Percentiles rank a stretch among this genome's conserved stretches.
Evolutionary conservation across 176 grass and related monocot genomes (phyloP).

Genomic region (Bolboschoenus planiculmis): DNA sequence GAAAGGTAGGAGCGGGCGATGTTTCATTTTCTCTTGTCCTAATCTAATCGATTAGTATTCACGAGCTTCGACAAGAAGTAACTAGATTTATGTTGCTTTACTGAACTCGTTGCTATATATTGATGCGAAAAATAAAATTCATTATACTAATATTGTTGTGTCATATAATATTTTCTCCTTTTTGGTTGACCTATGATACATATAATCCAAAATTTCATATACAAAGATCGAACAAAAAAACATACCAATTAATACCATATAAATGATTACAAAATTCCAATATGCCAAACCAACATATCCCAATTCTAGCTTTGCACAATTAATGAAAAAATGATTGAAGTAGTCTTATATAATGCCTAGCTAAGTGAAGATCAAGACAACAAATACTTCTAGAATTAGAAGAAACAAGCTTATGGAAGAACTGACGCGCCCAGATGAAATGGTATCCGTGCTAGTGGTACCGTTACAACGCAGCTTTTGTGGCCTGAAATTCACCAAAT

Average conservation of each 20-base stretch:
- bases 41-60: too few relatives aligned
- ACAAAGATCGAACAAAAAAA: background rate
- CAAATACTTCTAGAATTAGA: background rate
- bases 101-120: too few relatives aligned
- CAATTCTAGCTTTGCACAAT: too few relatives aligned
- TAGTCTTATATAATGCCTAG: background rate
- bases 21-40: too few relatives aligned
- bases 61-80: too few relatives aligned
- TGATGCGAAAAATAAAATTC: too few relatives aligned
- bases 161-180: background rate
- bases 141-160: background rate
- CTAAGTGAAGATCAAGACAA: background rate
- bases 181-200: background rate
- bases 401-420: background rate
- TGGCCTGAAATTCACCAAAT: constrained; percentile 11
- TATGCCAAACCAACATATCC: background rate
- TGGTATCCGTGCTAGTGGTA: background rate
- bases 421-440: background rate
- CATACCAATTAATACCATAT: background rate
- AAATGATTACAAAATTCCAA: background rate
- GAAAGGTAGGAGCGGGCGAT: too few relatives aligned
- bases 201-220: background rate
- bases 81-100: too few relatives aligned
- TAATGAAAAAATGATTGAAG: background rate
- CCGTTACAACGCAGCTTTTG: background rate